Conservation (phyloP, 768 basidiomycete genomes). For the Fistulinella prunicolor region DNA sequence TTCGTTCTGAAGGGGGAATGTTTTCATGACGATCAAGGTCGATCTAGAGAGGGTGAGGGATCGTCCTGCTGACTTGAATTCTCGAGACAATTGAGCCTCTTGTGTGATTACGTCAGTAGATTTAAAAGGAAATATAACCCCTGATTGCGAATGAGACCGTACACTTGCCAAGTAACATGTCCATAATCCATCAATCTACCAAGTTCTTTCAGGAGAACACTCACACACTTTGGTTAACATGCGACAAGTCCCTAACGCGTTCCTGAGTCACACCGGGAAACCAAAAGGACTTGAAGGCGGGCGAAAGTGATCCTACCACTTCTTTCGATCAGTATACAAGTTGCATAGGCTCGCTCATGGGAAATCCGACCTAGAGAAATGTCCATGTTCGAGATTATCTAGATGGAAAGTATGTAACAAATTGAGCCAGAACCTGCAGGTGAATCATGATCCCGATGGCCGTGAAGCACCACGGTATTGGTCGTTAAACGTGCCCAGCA, state of each 20-base stretch:
- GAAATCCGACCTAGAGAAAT: background rate
- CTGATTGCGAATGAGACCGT: too few species aligned
- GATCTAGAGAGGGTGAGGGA: background rate
- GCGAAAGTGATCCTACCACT: background rate
- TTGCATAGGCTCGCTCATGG: background rate
- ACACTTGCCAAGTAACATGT: too few species aligned
- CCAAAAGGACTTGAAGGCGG: too few species aligned
- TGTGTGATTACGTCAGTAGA: conserved; percentile 5
- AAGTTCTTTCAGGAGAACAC: too few species aligned
- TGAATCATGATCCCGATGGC: conserved; percentile 4
- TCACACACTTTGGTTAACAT: too few species aligned
- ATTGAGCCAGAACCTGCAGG: background rate
- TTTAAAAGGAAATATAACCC: background rate
- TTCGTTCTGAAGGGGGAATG: background rate
- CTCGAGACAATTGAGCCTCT: conserved; percentile 6
- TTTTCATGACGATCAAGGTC: background rate
- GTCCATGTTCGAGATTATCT: conserved; percentile 1
- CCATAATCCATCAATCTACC: too few species aligned
- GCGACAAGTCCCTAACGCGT: background rate
- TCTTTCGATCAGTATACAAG: too few species aligned
- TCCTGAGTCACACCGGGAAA: too few species aligned
- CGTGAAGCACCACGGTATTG: conserved; percentile 9
- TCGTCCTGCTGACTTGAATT: background rate
- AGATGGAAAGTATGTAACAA: background rate
- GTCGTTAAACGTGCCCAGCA: conserved; percentile 13